Base-by-base conservation (phyloP, 2,329 filamentous ascomycete genomes). In the Pseudonectria foliicola region DNA sequence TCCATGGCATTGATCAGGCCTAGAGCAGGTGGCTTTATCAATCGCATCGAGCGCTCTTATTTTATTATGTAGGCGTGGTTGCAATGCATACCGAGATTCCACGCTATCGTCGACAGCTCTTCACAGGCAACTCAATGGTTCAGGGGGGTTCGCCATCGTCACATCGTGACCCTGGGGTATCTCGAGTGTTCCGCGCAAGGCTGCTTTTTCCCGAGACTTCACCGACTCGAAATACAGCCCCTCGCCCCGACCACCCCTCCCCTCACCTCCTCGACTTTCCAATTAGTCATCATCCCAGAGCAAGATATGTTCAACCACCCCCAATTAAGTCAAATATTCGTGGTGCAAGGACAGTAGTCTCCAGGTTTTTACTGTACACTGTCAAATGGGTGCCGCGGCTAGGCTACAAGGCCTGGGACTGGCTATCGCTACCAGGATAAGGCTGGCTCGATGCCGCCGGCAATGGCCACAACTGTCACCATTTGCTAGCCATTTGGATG, bases 201-300 rank as follows among this genome's bases (percentile, higher is more conserved):
- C 32, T 49, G 33, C 14, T n/a, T 38, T 50, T 39, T 48, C 31
- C 49, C 49, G 47, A 51, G 40, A 48, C 47, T 52, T 52, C 43
- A 52, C 49, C 49, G 49, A 52, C 45, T 49, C 47, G 34, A 47
- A 37, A 40, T 32, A 39, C 45, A 43, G 39, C 41, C 34, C 32
- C 38, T 38, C 31, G 29, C 35, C 13, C 16, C 35, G 27, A 13
- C 10, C 23, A 25, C 29, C 31, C 34, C 37, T 45, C 36, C 38
- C 44, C 36, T 29, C 34, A 28, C 27, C 27, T 35, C 6, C 27
- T 24, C 8, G 11, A 13, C 34, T 27, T 26, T 26, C 14, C n/a
- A n/a, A n/a, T n/a, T n/a, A n/a, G 18, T 38, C 18, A 14, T 27
- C 29, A 33, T 34, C 38, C 29, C 18, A 35, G 21, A 32, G 25